Evolutionary conservation across 257 asterid genomes (phyloP), one percentile per base, ranked within the genome.

Genomic region (Solanum arcanum): DNA sequence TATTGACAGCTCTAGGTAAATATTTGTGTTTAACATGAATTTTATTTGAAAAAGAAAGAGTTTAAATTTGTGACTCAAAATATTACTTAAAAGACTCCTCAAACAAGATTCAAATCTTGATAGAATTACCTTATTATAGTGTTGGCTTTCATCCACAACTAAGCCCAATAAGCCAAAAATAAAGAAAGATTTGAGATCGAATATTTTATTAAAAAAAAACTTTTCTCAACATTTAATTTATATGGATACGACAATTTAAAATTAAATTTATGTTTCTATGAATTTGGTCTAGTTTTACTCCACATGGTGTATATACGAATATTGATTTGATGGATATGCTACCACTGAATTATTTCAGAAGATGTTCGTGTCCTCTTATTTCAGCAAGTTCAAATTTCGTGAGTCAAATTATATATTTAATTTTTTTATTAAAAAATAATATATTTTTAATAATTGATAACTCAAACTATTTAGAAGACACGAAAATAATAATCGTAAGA

Each of bases 401-500:
- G 12, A 70, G 20, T 68, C 3, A 49, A 15, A 49, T 49, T 52
- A 16, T 1, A 52, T 0, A 52, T 16, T 35, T 35, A 35, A 35
- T 35, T 35, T 16, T 52, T 10, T 44, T 6, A 0, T 0, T 16
- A 52, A 52, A 56, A 42, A 0, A 1, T 16, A 56, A 3, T 18
- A 7, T 56, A 18, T 18, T 56, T 11, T 18, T 0, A 18, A 18
- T 56, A 0, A 56, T 56, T 56, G n/a, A 56, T 18, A 56, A 56
- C 9, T 52, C 62, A 52, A 49, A 49, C 1, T 49, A 49, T 16
- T 52, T 18, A 52, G 0, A 52, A 52, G 10, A 18, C 4, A 3
- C 62, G 23, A 18, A 52, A 44, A 52, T 5, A 49, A 49, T 49
- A 0, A 49, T 49, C 6, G n/a, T 16, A 18, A 25, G 9, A 64